Base-by-base conservation (phyloP, 805 yeast species). In the Komagataella populi region DNA sequence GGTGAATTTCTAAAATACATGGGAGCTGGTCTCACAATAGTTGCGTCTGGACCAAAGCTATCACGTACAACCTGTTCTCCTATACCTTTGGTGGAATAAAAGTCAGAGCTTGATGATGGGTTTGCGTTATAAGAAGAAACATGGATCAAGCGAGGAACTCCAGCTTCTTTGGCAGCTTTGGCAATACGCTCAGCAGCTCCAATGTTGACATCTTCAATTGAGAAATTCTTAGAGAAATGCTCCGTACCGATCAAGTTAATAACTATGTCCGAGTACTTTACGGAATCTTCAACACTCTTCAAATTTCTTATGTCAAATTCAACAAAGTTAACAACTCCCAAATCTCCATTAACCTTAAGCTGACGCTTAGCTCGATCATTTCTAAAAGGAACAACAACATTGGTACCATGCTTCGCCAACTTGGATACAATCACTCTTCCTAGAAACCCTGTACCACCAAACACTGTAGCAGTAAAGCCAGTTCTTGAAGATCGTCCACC, bases 401-500 rank as follows among this genome's bases (percentile, higher is more conserved):
- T 67, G 24, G 95, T 87, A 55, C 96, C 96, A 63, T 87, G 88
- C 61, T 83, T 75, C 55, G 91, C 95, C 58, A 87, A 71, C 61
- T 82, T 83, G 43, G 90, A 70, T 17, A 79, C 76, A 55, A 87
- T 66, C 57, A 83, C 77, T 49, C 87, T 77, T 48, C 96, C 96
- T 53, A 87, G 69, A 64, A 83, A 81, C 1, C 95, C 95, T 48
- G 82, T 70, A 44, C 83, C 86, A 7, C 96, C 96, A 62, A 87
- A 87, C 2, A 87, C 93, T 1, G 96, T 85, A 20, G 90, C 95
- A 3, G 90, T 85, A 68, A 81, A 85, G 2, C 96, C 96, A 6
- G 91, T 82, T 70, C 95, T 77, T 24, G 95, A 85, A 4, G 91
- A 83, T 53, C 87, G 74, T 30, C 95, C 95, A 48, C 95, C 93